A percentile compares a stretch with the other conserved stretches of the same genome.
These are phyloP conservation scores for Margaritispora aquatica DNA, from an alignment of 495 filamentous ascomycete species.

Conservation along the genomic window DNA sequence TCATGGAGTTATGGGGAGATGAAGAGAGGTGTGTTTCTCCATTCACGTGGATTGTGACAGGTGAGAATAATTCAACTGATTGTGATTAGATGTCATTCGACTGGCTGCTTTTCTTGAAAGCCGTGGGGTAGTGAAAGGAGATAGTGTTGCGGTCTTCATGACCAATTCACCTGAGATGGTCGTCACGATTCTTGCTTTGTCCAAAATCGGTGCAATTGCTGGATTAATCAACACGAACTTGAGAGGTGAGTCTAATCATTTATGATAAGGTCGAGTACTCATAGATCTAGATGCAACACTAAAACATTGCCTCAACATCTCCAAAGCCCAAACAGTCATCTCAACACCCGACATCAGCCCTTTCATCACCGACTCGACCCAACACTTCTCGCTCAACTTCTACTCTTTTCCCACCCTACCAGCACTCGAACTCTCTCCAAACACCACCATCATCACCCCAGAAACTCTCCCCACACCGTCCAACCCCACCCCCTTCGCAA, in stretches of 20 bases:
- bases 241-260: slow-evolving; percentile 10
- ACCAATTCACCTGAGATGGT: slow-evolving; percentile 27
- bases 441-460: slow-evolving; percentile 1
- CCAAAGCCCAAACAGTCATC: slow-evolving; percentile 17
- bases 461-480: slow-evolving; percentile 3
- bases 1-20: slow-evolving; percentile 44
- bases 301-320: slow-evolving; percentile 21
- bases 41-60: not conserved
- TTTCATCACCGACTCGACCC: slow-evolving; percentile 28
- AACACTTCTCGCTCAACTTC: slow-evolving; percentile 35
- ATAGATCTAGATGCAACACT: slow-evolving; percentile 34
- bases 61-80: not conserved
- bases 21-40: slow-evolving; percentile 37
- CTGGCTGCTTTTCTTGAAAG: slow-evolving; percentile 37
- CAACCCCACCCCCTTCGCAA: slow-evolving; percentile 24
- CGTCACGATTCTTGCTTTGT: slow-evolving; percentile 18
- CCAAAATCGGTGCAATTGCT: slow-evolving; percentile 16
- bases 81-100: slow-evolving; percentile 36
- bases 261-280: slow-evolving; percentile 4
- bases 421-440: not conserved
- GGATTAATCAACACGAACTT: slow-evolving; percentile 23
- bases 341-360: slow-evolving; percentile 42
- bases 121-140: slow-evolving; percentile 31
- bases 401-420: slow-evolving; percentile 31
- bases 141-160: slow-evolving; percentile 41